A percentile compares a stretch with the other conserved stretches of the same genome.
Conservation (phyloP, 306 rosid genomes). For the Prunus davidiana region DNA sequence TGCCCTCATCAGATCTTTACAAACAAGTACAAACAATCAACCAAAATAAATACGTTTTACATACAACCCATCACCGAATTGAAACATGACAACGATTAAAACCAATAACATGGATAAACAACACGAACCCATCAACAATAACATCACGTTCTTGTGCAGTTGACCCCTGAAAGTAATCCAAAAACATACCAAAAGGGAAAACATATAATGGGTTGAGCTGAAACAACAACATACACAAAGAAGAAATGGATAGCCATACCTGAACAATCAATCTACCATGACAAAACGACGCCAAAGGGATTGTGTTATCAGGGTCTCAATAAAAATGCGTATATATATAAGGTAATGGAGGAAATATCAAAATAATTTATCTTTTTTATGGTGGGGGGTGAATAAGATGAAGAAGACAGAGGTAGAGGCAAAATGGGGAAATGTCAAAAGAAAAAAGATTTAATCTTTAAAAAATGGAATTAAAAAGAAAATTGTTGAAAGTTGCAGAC, state of each 20-base stretch:
- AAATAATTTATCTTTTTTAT: not conserved
- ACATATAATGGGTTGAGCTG: slow-evolving; percentile 11
- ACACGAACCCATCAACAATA: slow-evolving; percentile 23
- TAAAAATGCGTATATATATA: slow-evolving; percentile 14
- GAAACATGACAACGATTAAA: slow-evolving; percentile 14
- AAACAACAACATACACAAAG: not conserved
- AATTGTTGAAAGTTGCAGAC: slow-evolving; percentile 19
- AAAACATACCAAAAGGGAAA: slow-evolving; percentile 4
- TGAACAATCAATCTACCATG: slow-evolving; percentile 27
- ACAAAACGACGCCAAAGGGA: slow-evolving; percentile 16
- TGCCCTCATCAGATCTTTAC: slow-evolving; percentile 32
- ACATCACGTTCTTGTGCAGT: slow-evolving; percentile 12
- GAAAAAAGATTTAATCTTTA: not conserved
- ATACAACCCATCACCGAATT: slow-evolving; percentile 1
- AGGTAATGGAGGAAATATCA: slow-evolving; percentile 1
- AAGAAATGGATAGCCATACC: slow-evolving; percentile 38
- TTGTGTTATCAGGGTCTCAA: slow-evolving; percentile 20
- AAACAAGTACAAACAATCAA: slow-evolving; percentile 12
- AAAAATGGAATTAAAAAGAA: not conserved
- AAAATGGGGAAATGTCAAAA: slow-evolving; percentile 26
- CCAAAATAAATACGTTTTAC: not conserved
- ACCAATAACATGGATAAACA: not conserved
- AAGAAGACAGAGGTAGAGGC: slow-evolving; percentile 48
- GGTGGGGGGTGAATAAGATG: slow-evolving; percentile 27
- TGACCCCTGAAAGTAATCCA: slow-evolving; percentile 16